Evolutionary conservation across 139 green algal species (phyloP).

Genomic region (Microglena sp.): DNA sequence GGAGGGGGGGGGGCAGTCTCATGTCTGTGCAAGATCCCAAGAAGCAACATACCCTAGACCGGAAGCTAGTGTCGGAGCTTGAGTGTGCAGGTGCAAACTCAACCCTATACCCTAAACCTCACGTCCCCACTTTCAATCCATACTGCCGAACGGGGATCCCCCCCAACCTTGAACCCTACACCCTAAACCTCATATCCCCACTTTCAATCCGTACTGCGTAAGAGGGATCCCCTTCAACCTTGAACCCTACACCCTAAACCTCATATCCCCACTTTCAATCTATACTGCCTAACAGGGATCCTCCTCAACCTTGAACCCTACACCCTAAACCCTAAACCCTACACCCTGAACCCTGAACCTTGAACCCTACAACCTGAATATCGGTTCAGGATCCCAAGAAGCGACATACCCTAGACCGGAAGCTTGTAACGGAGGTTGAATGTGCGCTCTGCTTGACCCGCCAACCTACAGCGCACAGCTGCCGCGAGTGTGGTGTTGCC

Average conservation of each 20-base stretch:
- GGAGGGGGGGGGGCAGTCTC: no score
- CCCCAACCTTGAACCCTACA: neutral
- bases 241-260: neutral
- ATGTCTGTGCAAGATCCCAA: slow-evolving; percentile 45
- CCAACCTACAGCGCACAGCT: slow-evolving; percentile 55
- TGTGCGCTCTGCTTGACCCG: slow-evolving; percentile 64
- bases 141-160: neutral
- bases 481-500: slow-evolving; percentile 54
- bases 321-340: neutral
- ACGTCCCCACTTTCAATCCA: neutral
- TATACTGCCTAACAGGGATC: neutral
- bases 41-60: slow-evolving; percentile 68
- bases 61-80: slow-evolving; percentile 62
- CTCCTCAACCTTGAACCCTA: neutral
- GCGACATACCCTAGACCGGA: slow-evolving; percentile 71
- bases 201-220: neutral
- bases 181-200: neutral
- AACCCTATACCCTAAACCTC: no score
- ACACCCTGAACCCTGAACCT: no score
- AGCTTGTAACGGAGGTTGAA: slow-evolving; percentile 60
- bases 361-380: neutral
- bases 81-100: no score
- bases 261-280: neutral
- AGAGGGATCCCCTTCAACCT: neutral
- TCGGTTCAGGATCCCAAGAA: slow-evolving; percentile 47